Conservation (phyloP, 139 green algal genomes). For the Pseudopediastrum boryanum region DNA sequence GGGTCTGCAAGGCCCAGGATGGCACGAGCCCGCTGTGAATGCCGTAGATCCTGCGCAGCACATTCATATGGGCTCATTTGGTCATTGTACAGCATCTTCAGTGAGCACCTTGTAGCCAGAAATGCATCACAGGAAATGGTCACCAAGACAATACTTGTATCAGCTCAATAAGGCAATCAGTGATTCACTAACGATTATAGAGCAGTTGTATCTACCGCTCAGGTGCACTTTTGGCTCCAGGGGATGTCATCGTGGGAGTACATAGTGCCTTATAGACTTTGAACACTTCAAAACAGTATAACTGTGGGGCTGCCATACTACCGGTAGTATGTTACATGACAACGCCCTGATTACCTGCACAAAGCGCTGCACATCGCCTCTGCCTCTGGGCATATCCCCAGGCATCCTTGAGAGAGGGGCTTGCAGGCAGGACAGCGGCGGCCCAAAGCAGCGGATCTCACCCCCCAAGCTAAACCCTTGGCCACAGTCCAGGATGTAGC, state of each 20-base stretch:
- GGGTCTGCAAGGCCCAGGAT: slow-evolving; percentile 28
- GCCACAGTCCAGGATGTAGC: slow-evolving; percentile 56
- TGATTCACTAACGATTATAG: not conserved
- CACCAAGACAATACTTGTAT: not conserved
- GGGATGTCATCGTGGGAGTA: not conserved
- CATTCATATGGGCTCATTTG: not conserved
- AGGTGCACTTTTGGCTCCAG: not conserved
- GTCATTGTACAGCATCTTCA: too few species aligned
- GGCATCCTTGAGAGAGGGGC: not conserved
- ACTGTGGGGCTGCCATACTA: too few species aligned
- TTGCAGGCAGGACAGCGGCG: slow-evolving; percentile 14
- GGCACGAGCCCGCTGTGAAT: slow-evolving; percentile 10
- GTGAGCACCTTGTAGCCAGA: not conserved
- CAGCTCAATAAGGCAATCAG: not conserved
- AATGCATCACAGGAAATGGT: not conserved
- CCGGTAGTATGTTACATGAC: too few species aligned
- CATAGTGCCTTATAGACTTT: too few species aligned
- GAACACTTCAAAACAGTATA: too few species aligned
- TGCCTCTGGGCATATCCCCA: not conserved
- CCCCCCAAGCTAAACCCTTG: not conserved
- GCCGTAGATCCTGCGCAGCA: slow-evolving; percentile 18
- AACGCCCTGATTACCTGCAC: slow-evolving; percentile 1
- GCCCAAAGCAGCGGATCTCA: not conserved
- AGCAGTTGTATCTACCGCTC: not conserved
- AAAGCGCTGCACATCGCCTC: slow-evolving; percentile 10